Base-by-base conservation (phyloP, 2,329 filamentous ascomycete species). In the Penicillium sp. region DNA sequence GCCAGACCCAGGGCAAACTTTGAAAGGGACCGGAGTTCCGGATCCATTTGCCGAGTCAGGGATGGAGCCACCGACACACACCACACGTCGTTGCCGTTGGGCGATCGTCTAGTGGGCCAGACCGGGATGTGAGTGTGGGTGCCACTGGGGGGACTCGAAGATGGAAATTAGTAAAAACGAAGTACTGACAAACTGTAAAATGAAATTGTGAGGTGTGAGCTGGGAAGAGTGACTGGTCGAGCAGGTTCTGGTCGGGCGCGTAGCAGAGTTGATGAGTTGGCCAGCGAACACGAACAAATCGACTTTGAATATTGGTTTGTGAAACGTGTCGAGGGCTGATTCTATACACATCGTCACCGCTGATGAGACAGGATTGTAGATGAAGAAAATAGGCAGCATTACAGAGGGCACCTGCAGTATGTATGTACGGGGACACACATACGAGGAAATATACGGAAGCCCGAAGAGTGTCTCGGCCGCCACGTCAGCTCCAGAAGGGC, bases 401-500 rank as follows among this genome's bases (percentile, higher is more conserved):
- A 9, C 9, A 31, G 31, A 31, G 31, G 9, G 31, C 10, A 31
- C 31, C 31, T 31, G 31, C 9, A 10, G 31, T 9, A 31, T 31
- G 31, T 31, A 31, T 10, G 31, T 31, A 27, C 6, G 24, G 31
- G 7, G 2, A 27, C 24, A 44, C 41, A 24, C 10, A 27, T 44
- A 44, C 41, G 24, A 27, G 41, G 24, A 6, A 27, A 24, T 7
- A 44, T 44, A 44, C 22, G 43, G 24, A 41, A 10, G 39, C 31
- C 41, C 11, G 16, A 22, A 11, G 10, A 19, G 18, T 49, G 46
- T 49, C 31, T 33, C 31, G 46, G 6, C 46, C 49, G 58, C 55
- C 58, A 60, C 62, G 62, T 64, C 61, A 64, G 58, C 55, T 53
- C 22, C 22, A n/a, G 24, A 31, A 43, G 50, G 54, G 40, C 47